Base-by-base conservation (phyloP, 2,329 filamentous ascomycete genomes). In the Podosphaera leucotricha region DNA sequence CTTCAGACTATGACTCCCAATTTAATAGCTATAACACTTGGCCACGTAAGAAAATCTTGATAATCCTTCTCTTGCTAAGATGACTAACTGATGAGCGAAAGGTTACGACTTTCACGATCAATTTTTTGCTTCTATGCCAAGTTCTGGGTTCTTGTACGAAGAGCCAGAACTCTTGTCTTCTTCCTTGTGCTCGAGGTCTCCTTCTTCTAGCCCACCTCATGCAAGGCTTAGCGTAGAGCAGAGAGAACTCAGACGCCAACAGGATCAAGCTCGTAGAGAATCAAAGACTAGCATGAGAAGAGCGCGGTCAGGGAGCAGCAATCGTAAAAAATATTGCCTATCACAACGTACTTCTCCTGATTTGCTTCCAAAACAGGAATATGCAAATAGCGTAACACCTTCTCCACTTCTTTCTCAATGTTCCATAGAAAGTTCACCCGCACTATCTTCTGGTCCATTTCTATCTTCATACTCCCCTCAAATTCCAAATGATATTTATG, bases 231-330 rank as follows among this genome's bases (percentile, higher is more conserved):
- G 70, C 5, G 61, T 70, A 6, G 71, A 76, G 54, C 71, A 76
- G 56, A 67, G 72, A 49, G 72, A 75, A 53, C 56, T 76, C 37
- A 76, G 72, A 60, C 65, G 71, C 46, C 72, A 77, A 52, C 65
- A 67, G 48, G 72, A 76, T 50, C 69, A 68, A 51, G 68, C 64
- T 38, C 67, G 74, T 46, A 64, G 72, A 50, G 70, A 72, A 50
- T 67, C 68, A 6, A 77, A 76, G 55, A 57, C 68, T 15, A 66
- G 71, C 46, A 61, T 67, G 41, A 65, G 67, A 49, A 66, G 71
- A 44, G 63, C 58, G 21, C 48, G 56, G 37, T 58, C 57, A 19
- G 40, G 51, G 21, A 58, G 55, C 49, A 58, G 54, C 42, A 45
- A 48, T 21, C 59, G 56, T 46, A 57, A 55, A 36, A 53, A 54